Percentiles rank a stretch among this genome's conserved stretches.
Conservation (phyloP, 192 early-diverging fungal genomes). For the Podila epigama region DNA sequence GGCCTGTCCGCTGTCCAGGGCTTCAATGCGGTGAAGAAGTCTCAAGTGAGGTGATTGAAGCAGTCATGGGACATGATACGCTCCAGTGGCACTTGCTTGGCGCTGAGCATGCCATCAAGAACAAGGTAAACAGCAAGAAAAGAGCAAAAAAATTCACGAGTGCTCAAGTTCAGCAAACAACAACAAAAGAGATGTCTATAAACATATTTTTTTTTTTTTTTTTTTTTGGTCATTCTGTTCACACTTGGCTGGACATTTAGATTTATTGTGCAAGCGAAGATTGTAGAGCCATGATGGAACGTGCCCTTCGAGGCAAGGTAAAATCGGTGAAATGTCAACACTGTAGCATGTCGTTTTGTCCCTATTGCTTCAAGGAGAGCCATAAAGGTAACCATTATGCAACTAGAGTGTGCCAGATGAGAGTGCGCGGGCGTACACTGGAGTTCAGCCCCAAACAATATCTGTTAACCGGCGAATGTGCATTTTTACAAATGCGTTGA, state of each 20-base stretch:
- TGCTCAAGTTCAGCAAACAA: no score
- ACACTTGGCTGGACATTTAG: background rate
- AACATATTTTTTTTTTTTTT: no score
- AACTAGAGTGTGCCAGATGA: no score
- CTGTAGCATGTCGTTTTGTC: conserved; percentile 8
- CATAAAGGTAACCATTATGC: conserved; percentile 15
- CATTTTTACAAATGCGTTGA: background rate
- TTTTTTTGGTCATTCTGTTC: background rate
- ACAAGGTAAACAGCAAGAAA: conserved; percentile 1
- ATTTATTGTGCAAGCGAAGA: conserved; percentile 10
- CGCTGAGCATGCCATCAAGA: conserved; percentile 24
- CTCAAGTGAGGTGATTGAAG: conserved; percentile 4
- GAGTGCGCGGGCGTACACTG: no score
- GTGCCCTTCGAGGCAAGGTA: background rate
- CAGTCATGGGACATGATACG: background rate
- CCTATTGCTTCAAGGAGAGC: conserved; percentile 4
- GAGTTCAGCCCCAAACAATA: no score
- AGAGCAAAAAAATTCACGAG: background rate
- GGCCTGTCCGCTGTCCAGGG: conserved; percentile 21
- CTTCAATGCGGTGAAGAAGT: background rate
- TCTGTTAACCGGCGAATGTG: no score
- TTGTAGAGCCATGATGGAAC: conserved; percentile 2
- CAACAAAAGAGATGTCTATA: no score
- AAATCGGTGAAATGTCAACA: conserved; percentile 9
- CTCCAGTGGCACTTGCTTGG: conserved; percentile 18